These are phyloP conservation scores for Leptographium radiaticola DNA, from an alignment of 2,329 filamentous ascomycete genomes.

Conservation along the genomic window DNA sequence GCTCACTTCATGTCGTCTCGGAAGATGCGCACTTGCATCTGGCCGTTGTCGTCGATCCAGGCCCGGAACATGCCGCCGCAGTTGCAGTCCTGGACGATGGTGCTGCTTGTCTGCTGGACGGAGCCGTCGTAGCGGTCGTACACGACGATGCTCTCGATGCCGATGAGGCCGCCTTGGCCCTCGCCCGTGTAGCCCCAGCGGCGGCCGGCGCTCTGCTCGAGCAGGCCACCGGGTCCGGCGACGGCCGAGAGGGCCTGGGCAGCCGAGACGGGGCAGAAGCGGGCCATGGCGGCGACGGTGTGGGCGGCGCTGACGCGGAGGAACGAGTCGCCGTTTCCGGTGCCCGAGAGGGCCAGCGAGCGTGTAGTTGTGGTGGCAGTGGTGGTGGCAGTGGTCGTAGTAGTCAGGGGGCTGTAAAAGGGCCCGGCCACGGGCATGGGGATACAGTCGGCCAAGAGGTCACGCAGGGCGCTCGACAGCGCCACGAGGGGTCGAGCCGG, in stretches of 20 bases:
- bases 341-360: conserved; percentile 55
- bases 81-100: conserved; percentile 67
- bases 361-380: conserved; percentile 17
- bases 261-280: conserved; percentile 43
- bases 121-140: conserved; percentile 28
- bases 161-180: conserved; percentile 77
- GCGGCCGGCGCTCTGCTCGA: conserved; percentile 60
- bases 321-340: conserved; percentile 84
- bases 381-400: conserved; percentile 10
- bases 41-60: conserved; percentile 53
- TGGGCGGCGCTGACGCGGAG: conserved; percentile 57
- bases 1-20: conserved; percentile 13
- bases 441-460: conserved; percentile 46
- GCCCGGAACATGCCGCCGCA: conserved; percentile 81
- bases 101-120: conserved; percentile 27
- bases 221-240: conserved; percentile 56
- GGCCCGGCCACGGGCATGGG: conserved; percentile 25
- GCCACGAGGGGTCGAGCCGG: conserved; percentile 20
- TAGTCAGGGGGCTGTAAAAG: conserved; percentile 23
- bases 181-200: conserved; percentile 64
- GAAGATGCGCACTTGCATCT: conserved; percentile 45
- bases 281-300: conserved; percentile 59
- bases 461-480: conserved; percentile 29
- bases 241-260: conserved; percentile 49
- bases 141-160: conserved; percentile 49